Conservation (phyloP, 1,284 basidiomycete species). For the Pholiota adiposa region DNA sequence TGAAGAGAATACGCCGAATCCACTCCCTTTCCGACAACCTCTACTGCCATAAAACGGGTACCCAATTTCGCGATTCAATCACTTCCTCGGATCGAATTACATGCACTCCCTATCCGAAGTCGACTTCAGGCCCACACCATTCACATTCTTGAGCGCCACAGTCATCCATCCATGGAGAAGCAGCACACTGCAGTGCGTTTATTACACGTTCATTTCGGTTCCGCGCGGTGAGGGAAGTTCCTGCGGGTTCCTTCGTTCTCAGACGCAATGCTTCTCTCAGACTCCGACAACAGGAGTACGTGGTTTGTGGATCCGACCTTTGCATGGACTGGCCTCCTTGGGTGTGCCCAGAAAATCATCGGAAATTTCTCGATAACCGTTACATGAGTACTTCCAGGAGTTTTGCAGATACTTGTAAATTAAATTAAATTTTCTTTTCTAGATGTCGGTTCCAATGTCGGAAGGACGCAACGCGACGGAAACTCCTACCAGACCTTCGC, state of each 20-base stretch:
- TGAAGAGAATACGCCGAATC: neutral
- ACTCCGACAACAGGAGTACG: neutral
- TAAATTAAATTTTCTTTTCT: neutral
- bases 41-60: neutral
- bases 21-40: neutral
- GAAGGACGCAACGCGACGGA: neutral
- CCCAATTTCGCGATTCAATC: neutral
- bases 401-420: neutral
- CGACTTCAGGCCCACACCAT: neutral
- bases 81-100: neutral
- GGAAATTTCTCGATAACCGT: neutral
- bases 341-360: neutral
- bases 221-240: neutral
- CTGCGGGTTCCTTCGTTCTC: neutral
- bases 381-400: neutral
- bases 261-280: neutral
- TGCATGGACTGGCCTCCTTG: neutral
- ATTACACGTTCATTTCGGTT: neutral
- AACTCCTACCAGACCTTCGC: neutral
- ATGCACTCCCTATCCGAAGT: slow-evolving; percentile 3
- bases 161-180: neutral
- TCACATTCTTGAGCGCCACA: neutral
- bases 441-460: neutral
- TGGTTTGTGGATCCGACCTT: neutral
- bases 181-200: neutral